Evolutionary conservation across 257 asterid species (phyloP), one percentile per base, ranked within the genome.

Genomic region (Dorcoceras hygrometricum): DNA sequence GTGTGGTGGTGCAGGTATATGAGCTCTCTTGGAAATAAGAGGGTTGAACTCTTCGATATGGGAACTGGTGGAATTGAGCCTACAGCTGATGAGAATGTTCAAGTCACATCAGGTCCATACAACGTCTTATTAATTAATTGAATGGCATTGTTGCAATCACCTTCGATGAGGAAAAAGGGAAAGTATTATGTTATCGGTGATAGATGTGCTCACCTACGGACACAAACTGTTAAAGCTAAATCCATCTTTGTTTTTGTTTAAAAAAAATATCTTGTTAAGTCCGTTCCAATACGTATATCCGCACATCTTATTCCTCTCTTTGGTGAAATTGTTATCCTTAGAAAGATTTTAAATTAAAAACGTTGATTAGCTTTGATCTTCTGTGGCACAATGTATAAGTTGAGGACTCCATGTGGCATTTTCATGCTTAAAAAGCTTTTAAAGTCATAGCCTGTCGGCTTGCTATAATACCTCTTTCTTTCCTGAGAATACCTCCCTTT

Each of bases 1-100:
- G n/a, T 36, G 27, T 68, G 74, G 60, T 34, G 63, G 67, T 78
- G 80, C 86, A 90, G 99, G 75, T 88, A 94, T 80, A 84, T 83
- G 91, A 94, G 89, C 89, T 86, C 91, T 39, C 89, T 84, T 64
- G 99, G 97, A 66, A 88, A 90, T 76, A 94, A 94, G 84, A 88
- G 92, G 84, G 91, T 90, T 70, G 99, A 94, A 76, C 95, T 94
- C 59, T 94, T 88, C 72, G 97, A 94, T 57, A 84, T 80, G 95
- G 97, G 96, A 77, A 76, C 84, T 63, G 89, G 97, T 75, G 72
- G 80, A 63, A 76, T 90, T 59, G 99, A 94, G 60, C 96, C 96
- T 24, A 82, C 77, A 58, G 90, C 90, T 28, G 99, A 88, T 72
- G 99, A 94, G 69, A 87, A 90, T 71, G 91, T 87, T 69, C 89